These are phyloP conservation scores for Bromus sterilis DNA, from an alignment of 176 grass and related monocot genomes.

Conservation along the genomic window DNA sequence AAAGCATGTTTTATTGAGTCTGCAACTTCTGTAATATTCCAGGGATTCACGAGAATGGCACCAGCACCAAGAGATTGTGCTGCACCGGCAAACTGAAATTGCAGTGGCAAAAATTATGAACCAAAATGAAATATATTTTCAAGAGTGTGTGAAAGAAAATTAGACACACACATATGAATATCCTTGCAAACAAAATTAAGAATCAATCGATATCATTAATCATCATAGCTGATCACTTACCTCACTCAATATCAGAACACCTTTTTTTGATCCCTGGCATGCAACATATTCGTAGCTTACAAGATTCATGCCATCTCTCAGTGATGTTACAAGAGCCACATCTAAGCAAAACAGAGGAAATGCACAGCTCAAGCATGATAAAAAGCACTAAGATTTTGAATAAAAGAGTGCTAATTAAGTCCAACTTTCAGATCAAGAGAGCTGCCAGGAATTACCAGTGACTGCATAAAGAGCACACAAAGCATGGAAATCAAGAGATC, in stretches of 20 bases:
- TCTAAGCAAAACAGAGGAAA: slow-evolving; percentile 46
- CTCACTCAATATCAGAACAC: slow-evolving; percentile 95
- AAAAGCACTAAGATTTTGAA: background rate
- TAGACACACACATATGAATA: background rate
- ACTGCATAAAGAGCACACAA: slow-evolving; percentile 95
- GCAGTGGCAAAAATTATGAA: slow-evolving; percentile 20
- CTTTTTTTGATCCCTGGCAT: slow-evolving; percentile 94
- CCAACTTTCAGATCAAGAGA: slow-evolving; percentile 15
- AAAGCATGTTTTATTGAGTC: slow-evolving; percentile 61
- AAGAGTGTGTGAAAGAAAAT: background rate
- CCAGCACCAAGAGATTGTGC: slow-evolving; percentile 99
- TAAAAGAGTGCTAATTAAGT: background rate
- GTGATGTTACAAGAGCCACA: slow-evolving; percentile 96
- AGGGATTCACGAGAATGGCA: slow-evolving; percentile 93
- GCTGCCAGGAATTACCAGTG: slow-evolving; percentile 49
- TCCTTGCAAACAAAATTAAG: background rate
- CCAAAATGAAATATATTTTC: background rate
- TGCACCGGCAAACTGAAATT: slow-evolving; percentile 94
- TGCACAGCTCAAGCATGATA: slow-evolving; percentile 2
- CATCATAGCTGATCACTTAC: slow-evolving; percentile 30
- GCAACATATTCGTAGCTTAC: slow-evolving; percentile 99
- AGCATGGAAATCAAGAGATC: slow-evolving; percentile 89
- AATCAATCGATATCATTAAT: background rate
- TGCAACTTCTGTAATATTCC: slow-evolving; percentile 97
- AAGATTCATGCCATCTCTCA: slow-evolving; percentile 99